Conservation (phyloP, 139 green algal species). For the Limnomonas spitsbergensis region DNA sequence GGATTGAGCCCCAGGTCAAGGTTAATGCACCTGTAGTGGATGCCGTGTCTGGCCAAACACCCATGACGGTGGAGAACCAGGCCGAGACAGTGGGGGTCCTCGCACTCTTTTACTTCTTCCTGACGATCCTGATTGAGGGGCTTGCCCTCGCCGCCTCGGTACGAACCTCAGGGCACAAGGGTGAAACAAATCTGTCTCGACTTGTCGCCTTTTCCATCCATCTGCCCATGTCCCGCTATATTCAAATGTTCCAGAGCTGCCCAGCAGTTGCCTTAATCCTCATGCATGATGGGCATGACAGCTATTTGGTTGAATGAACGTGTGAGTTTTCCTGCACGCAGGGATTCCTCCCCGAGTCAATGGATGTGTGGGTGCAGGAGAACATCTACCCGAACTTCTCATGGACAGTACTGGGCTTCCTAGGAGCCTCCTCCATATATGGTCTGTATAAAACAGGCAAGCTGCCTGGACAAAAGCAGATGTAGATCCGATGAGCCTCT, state of each 20-base stretch:
- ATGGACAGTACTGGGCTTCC: conserved; percentile 25
- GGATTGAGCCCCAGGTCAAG: conserved; percentile 41
- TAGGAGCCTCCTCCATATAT: conserved; percentile 27
- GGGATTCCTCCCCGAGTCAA: conserved; percentile 32
- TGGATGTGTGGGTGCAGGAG: conserved; percentile 21
- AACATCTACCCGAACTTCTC: conserved; percentile 29
- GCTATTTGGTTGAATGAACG: too few relatives aligned
- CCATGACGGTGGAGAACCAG: conserved; percentile 20
- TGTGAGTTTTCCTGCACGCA: conserved; percentile 3
- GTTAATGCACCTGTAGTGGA: conserved; percentile 42
- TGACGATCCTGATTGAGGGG: conserved; percentile 27
- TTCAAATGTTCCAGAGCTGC: too few relatives aligned
- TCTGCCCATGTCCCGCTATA: too few relatives aligned
- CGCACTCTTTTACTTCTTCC: conserved; percentile 36
- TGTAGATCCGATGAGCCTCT: background rate
- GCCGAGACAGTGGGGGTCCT: conserved; percentile 23
- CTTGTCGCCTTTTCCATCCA: too few relatives aligned
- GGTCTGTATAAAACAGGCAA: conserved; percentile 53
- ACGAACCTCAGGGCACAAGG: too few relatives aligned
- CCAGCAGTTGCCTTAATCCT: too few relatives aligned
- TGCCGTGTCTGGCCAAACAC: conserved; percentile 39
- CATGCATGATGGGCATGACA: too few relatives aligned
- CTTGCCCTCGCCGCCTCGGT: conserved; percentile 45
- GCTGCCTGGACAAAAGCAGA: conserved; percentile 27
- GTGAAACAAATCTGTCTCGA: too few relatives aligned